Evolutionary conservation across 2,329 filamentous ascomycete species (phyloP).

Genomic region (Ophiognomonia clavigignenti-juglandacearum): DNA sequence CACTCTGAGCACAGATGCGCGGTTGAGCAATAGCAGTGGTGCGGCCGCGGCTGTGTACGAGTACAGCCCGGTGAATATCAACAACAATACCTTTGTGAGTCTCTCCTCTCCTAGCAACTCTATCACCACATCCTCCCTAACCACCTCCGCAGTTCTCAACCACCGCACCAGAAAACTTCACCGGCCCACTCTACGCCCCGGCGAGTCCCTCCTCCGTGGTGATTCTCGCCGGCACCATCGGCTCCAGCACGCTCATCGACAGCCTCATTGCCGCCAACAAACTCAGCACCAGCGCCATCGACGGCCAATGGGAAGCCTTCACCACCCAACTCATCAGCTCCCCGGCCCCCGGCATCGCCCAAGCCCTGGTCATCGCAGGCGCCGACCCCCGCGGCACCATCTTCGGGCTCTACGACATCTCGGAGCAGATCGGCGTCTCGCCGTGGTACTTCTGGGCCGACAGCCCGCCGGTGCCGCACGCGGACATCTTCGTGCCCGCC

Average conservation of each 20-base stretch:
- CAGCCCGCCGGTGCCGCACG: slow-evolving; percentile 45
- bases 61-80: slow-evolving; percentile 38
- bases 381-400: slow-evolving; percentile 63
- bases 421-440: slow-evolving; percentile 68
- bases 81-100: slow-evolving; percentile 43
- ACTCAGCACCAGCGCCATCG: slow-evolving; percentile 51
- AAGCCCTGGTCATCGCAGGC: slow-evolving; percentile 63
- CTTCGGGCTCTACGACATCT: slow-evolving; percentile 66
- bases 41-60: slow-evolving; percentile 25
- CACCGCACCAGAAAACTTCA: slow-evolving; percentile 35
- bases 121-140: background rate
- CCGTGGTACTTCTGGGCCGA: slow-evolving; percentile 69
- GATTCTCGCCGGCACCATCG: slow-evolving; percentile 66
- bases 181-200: slow-evolving; percentile 39
- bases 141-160: slow-evolving; percentile 35
- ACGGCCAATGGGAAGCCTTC: slow-evolving; percentile 68
- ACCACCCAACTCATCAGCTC: slow-evolving; percentile 52
- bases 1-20: slow-evolving; percentile 47
- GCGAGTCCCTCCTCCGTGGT: slow-evolving; percentile 42
- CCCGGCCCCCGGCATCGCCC: slow-evolving; percentile 50
- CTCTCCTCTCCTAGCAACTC: background rate
- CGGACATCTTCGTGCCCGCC: slow-evolving; percentile 49
- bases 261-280: slow-evolving; percentile 48
- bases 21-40: slow-evolving; percentile 14
- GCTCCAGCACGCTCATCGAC: slow-evolving; percentile 58